These are phyloP conservation scores for Hypoxylon subgilvum DNA, from an alignment of 495 filamentous ascomycete species.

Conservation along the genomic window DNA sequence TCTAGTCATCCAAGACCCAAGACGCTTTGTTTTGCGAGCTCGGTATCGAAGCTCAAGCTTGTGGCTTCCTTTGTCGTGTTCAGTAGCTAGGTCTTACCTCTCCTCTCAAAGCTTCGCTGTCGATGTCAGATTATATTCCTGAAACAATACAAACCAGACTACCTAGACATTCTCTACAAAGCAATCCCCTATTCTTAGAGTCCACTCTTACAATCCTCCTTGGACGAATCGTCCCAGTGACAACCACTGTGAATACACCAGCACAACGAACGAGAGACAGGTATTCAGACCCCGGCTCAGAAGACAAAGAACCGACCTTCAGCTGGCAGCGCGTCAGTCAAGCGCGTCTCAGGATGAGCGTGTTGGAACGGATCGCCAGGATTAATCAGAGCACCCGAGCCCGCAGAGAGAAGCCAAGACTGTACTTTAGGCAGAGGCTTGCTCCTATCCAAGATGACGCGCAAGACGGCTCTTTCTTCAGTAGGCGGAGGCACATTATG, in stretches of 20 bases:
- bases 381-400: slow-evolving; percentile 27
- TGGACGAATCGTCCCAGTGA: neutral
- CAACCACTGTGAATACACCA: neutral
- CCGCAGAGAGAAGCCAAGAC: slow-evolving; percentile 10
- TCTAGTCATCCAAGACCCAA: too few relatives aligned
- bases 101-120: too few relatives aligned
- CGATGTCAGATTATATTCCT: too few relatives aligned
- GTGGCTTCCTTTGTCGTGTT: too few relatives aligned
- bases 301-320: neutral
- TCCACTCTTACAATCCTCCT: too few relatives aligned
- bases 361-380: slow-evolving; percentile 35
- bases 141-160: too few relatives aligned
- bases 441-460: slow-evolving; percentile 22
- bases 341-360: slow-evolving; percentile 18
- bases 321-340: neutral
- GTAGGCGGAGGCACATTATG: slow-evolving; percentile 29
- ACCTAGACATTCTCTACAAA: too few relatives aligned
- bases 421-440: slow-evolving; percentile 25
- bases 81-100: too few relatives aligned
- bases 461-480: slow-evolving; percentile 17
- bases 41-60: too few relatives aligned
- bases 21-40: too few relatives aligned
- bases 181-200: too few relatives aligned
- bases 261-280: neutral
- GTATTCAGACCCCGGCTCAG: neutral